Base-by-base conservation (phyloP, 2,329 filamentous ascomycete species). In the Alternaria alternata region DNA sequence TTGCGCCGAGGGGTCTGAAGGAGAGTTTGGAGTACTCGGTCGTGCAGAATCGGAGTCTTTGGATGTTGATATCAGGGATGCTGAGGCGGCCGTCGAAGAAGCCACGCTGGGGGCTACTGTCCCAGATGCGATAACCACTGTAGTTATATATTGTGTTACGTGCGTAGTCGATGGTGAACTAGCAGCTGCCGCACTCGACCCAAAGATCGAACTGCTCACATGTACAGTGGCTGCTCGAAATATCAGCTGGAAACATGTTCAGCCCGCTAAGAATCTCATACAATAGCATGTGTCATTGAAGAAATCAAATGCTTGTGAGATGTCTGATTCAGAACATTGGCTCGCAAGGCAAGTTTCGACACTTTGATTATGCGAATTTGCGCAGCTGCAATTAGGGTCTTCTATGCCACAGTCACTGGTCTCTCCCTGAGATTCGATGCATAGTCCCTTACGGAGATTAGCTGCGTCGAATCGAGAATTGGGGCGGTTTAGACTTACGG, bases 341-440 rank as follows among this genome's bases (percentile, higher is more conserved):
- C 3, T 5, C 28, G 9, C 1, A 14, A 36, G 14, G 32, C 32
- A 36, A 6, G 14, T 14, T 1, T 14, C 0, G 32, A 36, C 5
- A 36, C 5, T 0, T 36, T 14, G 14, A 11, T 36, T 1, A 0
- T 12, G 32, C 14, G 32, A 36, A 36, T 36, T 36, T 36, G 32
- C 1, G 7, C 38, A 20, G 6, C n/a, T 39, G 38, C 38, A 39
- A 39, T 20, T 7, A 11, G 8, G 2, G n/a, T 20, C 38, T 39
- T 39, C 16, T 7, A 7, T 14, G 32, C 12, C 14, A 14, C 32
- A 36, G 30, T 32, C 30, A 5, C 11, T 12, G 30, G 30, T 12
- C 8, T 1, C 30, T 0, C 9, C 30, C 9, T 12, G 11, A 0
- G 1, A 4, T 5, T 12, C 3, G 12, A 36, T 16, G 12, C 32